Percentiles rank a stretch among this genome's conserved stretches.
phyloP scores from a whole-genome alignment of 31 red algal species.

The Odonthalia washingtoniensis region DNA sequence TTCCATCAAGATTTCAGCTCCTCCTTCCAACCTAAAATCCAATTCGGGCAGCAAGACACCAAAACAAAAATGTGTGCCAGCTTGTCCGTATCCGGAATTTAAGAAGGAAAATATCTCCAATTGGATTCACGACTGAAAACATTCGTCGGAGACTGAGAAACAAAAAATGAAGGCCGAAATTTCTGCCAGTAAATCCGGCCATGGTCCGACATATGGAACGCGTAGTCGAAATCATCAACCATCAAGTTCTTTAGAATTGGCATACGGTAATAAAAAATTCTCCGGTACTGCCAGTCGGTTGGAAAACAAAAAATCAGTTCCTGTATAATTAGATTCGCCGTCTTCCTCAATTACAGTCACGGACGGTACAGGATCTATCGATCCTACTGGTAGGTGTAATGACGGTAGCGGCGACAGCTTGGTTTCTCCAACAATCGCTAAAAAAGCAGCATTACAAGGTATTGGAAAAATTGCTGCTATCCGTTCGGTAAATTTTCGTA shows the following conservation, averaged over 20 bases:
- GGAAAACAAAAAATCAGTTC: neutral
- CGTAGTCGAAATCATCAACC: neutral
- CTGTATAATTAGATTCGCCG: slow-evolving; percentile 5
- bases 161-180: neutral
- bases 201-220: slow-evolving; percentile 3
- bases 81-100: slow-evolving; percentile 3
- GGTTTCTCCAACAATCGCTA: neutral
- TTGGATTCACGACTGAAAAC: slow-evolving; percentile 20
- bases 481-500: too few species aligned
- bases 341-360: slow-evolving; percentile 39
- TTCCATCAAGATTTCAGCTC: too few species aligned
- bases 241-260: too few species aligned
- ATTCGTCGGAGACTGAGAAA: too few species aligned
- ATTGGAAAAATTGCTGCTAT: too few species aligned
- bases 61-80: too few species aligned
- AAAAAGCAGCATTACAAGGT: too few species aligned
- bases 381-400: too few species aligned
- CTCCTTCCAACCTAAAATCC: too few species aligned
- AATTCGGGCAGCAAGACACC: too few species aligned
- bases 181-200: neutral
- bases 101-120: neutral
- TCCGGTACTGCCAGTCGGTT: slow-evolving; percentile 17
- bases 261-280: neutral
- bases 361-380: slow-evolving; percentile 1
- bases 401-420: slow-evolving; percentile 40